These are phyloP conservation scores for Pinus taeda DNA, from an alignment of 75 land plant genomes.

Conservation along the genomic window DNA sequence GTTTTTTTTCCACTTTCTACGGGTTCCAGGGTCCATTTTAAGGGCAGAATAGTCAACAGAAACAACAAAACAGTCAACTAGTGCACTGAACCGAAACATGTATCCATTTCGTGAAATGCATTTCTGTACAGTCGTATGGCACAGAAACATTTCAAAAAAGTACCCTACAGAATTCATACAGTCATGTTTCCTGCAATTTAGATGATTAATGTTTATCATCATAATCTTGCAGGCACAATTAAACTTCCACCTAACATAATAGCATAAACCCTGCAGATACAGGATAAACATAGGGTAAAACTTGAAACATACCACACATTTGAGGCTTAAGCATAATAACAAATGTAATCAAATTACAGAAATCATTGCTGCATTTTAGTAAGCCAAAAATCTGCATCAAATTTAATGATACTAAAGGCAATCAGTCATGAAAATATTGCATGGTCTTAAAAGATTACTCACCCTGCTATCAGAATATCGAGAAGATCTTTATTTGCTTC, in stretches of 20 bases:
- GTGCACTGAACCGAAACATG: no score
- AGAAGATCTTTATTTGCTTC: constrained; percentile 77
- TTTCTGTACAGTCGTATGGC: no score
- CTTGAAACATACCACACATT: background rate
- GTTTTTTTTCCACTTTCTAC: no score
- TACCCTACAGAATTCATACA: no score
- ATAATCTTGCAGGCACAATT: background rate
- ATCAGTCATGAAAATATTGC: background rate
- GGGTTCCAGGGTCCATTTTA: no score
- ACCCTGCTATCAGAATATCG: constrained; percentile 72
- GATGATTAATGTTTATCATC: background rate
- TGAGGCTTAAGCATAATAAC: background rate
- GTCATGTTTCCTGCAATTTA: no score
- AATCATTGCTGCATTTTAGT: background rate
- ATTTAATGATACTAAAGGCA: background rate
- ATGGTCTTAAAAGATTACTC: background rate
- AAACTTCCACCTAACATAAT: background rate
- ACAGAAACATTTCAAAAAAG: no score
- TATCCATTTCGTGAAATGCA: no score
- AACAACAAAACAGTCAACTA: no score
- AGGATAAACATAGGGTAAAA: background rate
- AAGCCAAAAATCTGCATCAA: background rate
- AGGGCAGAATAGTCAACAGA: no score
- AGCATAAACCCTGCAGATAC: background rate
- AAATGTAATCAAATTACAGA: background rate